Percentiles rank a stretch among this genome's conserved stretches.
These are phyloP conservation scores for Fusarium euwallaceae DNA, from an alignment of 2,329 filamentous ascomycete species.

Conservation along the genomic window DNA sequence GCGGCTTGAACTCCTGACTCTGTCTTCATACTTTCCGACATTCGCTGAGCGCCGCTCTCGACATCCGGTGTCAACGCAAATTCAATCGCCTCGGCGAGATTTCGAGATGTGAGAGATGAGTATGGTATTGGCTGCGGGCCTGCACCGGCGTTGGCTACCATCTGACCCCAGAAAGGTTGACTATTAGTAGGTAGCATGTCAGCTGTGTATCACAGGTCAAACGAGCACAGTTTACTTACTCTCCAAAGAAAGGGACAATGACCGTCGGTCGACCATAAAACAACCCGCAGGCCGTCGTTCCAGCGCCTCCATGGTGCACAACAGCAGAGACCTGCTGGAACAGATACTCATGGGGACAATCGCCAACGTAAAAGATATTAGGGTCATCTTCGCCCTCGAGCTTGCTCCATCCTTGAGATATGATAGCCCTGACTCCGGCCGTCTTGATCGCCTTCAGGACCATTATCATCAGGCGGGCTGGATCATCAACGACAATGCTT, in stretches of 20 bases:
- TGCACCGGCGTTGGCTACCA: not conserved
- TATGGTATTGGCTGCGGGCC: conserved; percentile 4
- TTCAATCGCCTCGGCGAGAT: not conserved
- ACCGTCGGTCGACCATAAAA: conserved; percentile 81
- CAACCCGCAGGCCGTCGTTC: conserved; percentile 86
- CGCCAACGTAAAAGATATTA: conserved; percentile 73
- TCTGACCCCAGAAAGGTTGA: conserved; percentile 9
- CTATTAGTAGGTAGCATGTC: not conserved
- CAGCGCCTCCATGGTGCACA: conserved; percentile 87
- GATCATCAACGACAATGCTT: conserved; percentile 78
- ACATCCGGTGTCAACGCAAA: not conserved
- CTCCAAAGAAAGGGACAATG: conserved; percentile 86
- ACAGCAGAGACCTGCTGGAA: conserved; percentile 84
- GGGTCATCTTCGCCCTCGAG: conserved; percentile 67
- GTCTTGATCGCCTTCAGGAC: conserved; percentile 74
- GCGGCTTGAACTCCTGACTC: not conserved
- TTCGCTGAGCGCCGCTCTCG: not conserved
- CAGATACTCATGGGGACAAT: conserved; percentile 84
- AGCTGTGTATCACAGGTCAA: not conserved
- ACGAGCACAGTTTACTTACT: conserved; percentile 48
- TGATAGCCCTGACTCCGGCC: conserved; percentile 74
- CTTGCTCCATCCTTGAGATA: conserved; percentile 80
- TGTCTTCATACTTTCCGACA: not conserved
- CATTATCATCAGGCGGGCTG: conserved; percentile 72
- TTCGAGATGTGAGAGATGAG: not conserved